Conservation (phyloP, 2,329 filamentous ascomycete species). For the Stagonosporopsis tanaceti region DNA sequence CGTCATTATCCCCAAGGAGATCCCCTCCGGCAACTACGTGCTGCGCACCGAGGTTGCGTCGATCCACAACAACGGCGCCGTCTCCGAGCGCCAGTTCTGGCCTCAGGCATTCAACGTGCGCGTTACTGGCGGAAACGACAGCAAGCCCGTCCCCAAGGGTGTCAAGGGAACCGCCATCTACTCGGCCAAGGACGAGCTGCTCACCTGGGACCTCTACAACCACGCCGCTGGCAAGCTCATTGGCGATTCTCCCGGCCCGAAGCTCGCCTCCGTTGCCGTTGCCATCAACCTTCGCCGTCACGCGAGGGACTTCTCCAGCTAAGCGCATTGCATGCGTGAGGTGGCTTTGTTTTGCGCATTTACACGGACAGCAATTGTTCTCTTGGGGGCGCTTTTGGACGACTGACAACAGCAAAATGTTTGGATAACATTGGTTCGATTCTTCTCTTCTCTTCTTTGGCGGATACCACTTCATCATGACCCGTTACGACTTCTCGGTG, state of each 20-base stretch:
- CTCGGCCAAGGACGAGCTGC: constrained; percentile 34
- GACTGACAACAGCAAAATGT: not conserved
- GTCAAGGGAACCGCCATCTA: constrained; percentile 45
- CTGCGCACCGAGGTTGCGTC: constrained; percentile 47
- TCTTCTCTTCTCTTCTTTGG: constrained; percentile 16
- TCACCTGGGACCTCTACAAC: constrained; percentile 43
- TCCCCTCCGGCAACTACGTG: constrained; percentile 47
- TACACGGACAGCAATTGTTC: constrained; percentile 1
- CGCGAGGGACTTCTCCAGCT: constrained; percentile 39
- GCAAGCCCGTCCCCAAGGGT: constrained; percentile 34
- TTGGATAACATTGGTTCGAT: constrained; percentile 3
- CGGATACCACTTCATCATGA: constrained; percentile 19
- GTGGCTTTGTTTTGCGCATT: not conserved
- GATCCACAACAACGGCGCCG: constrained; percentile 46
- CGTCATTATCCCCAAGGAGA: constrained; percentile 42
- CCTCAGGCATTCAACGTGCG: constrained; percentile 49
- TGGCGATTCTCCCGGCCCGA: constrained; percentile 31
- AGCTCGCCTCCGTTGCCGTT: constrained; percentile 29
- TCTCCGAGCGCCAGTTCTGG: constrained; percentile 46
- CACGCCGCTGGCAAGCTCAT: constrained; percentile 38
- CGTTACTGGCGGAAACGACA: constrained; percentile 41
- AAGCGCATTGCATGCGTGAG: constrained; percentile 1
- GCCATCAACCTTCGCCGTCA: constrained; percentile 28
- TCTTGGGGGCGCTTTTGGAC: constrained; percentile 9
- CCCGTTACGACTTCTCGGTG: constrained; percentile 13